Conservation (phyloP, 2,329 filamentous ascomycete species). For the Diplodia seriata region DNA sequence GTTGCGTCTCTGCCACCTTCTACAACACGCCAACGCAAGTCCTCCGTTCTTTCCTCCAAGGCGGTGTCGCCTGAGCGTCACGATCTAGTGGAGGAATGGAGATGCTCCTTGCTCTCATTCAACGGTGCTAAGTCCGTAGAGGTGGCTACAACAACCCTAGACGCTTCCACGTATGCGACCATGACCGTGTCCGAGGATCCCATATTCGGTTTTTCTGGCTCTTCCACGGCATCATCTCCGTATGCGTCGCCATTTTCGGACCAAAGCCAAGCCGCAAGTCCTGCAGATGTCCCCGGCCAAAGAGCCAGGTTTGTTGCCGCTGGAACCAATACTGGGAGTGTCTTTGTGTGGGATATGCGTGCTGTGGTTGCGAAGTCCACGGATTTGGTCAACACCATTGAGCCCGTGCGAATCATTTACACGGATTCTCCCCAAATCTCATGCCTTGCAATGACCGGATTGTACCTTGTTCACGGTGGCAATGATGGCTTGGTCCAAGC, state of each 20-base stretch:
- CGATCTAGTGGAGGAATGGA: constrained; percentile 67
- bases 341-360: constrained; percentile 86
- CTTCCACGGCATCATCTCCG: constrained; percentile 61
- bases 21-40: constrained; percentile 35
- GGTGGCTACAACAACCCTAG: constrained; percentile 74
- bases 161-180: constrained; percentile 75
- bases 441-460: constrained; percentile 78
- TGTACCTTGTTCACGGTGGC: constrained; percentile 91
- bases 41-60: constrained; percentile 11
- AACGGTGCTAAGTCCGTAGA: constrained; percentile 65
- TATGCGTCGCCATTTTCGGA: constrained; percentile 61
- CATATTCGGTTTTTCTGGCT: constrained; percentile 65
- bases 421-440: constrained; percentile 91
- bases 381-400: constrained; percentile 64
- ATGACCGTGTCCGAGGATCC: constrained; percentile 81
- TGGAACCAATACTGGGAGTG: constrained; percentile 78
- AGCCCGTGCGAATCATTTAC: constrained; percentile 80
- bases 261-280: constrained; percentile 52
- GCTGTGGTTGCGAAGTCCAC: constrained; percentile 64
- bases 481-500: constrained; percentile 94
- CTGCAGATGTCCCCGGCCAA: constrained; percentile 78
- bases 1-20: constrained; percentile 36
- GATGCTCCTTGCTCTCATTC: constrained; percentile 66
- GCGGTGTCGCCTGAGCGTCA: constrained; percentile 45
- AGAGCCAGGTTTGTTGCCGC: constrained; percentile 80